A percentile compares a stretch with the other conserved stretches of the same genome.
Conservation (phyloP, 495 filamentous ascomycete species). For the Friedmanniomyces simplex region DNA sequence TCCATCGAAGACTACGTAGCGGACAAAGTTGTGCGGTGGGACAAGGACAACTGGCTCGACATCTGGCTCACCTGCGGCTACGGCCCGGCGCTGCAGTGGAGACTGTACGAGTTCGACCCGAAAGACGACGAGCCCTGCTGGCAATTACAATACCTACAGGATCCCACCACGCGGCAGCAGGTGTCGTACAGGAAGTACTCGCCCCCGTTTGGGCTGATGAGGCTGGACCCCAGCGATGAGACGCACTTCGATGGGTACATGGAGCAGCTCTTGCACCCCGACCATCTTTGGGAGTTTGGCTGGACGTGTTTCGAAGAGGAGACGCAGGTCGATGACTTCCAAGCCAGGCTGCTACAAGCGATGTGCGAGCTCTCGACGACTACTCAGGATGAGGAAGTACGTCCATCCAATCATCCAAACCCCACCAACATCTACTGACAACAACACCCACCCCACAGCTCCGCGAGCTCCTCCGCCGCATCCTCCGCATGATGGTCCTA, state of each 20-base stretch:
- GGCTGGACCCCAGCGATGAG: constrained; percentile 28
- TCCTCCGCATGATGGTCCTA: constrained; percentile 29
- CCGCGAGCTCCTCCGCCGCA: constrained; percentile 24
- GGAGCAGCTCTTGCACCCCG: constrained; percentile 7
- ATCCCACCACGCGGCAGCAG: constrained; percentile 14
- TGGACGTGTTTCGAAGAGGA: constrained; percentile 27
- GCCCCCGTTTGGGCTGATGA: constrained; percentile 29
- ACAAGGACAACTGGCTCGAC: constrained; percentile 7
- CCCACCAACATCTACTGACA: too few relatives aligned
- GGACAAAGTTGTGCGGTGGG: constrained; percentile 22
- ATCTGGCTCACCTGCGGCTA: constrained; percentile 18
- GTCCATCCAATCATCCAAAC: not conserved
- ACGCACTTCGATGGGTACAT: constrained; percentile 28
- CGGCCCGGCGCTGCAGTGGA: constrained; percentile 19
- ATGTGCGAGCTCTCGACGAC: constrained; percentile 24
- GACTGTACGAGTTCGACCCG: constrained; percentile 32
- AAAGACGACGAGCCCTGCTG: constrained; percentile 20
- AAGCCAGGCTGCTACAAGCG: constrained; percentile 23
- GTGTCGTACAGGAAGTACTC: constrained; percentile 19
- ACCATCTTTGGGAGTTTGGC: constrained; percentile 19
- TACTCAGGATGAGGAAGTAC: constrained; percentile 25
- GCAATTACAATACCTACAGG: constrained; percentile 28
- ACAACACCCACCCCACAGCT: constrained; percentile 1
- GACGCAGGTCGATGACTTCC: constrained; percentile 26
- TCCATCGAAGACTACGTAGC: constrained; percentile 26